A percentile compares a stretch with the other conserved stretches of the same genome.
Conservation (phyloP, 257 asterid genomes). For the Lycium barbarum region DNA sequence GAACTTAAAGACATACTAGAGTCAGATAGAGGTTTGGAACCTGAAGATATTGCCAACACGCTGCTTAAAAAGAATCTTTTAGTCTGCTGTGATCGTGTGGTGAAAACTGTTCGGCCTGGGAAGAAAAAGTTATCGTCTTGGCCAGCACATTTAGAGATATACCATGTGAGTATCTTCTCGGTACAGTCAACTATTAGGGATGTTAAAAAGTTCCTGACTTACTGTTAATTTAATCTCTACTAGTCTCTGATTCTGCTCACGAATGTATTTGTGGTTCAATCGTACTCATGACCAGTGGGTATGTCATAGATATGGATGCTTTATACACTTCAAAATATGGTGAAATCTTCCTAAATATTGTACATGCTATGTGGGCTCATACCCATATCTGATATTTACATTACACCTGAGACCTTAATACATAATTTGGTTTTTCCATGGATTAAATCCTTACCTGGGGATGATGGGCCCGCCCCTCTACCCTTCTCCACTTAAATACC, state of each 20-base stretch:
- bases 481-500: too few relatives aligned
- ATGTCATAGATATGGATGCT: neutral
- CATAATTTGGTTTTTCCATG: neutral
- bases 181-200: neutral
- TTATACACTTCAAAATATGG: neutral
- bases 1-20: slow-evolving; percentile 82
- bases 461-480: too few relatives aligned
- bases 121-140: slow-evolving; percentile 92
- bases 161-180: slow-evolving; percentile 60
- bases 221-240: neutral
- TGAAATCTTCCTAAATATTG: neutral
- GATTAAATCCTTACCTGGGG: too few relatives aligned
- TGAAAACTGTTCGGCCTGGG: slow-evolving; percentile 95
- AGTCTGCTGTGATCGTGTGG: slow-evolving; percentile 96
- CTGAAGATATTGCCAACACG: slow-evolving; percentile 77
- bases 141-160: slow-evolving; percentile 98
- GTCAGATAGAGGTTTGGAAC: slow-evolving; percentile 71
- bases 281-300: neutral
- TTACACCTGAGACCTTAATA: neutral
- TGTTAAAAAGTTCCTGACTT: neutral
- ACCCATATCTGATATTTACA: neutral
- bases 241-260: neutral
- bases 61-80: slow-evolving; percentile 83
- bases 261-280: neutral
- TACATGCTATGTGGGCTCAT: neutral